Percentiles rank a stretch among this genome's conserved stretches.
These are phyloP conservation scores for Talaromyces nanjingensis DNA, from an alignment of 495 filamentous ascomycete genomes.

Conservation along the genomic window DNA sequence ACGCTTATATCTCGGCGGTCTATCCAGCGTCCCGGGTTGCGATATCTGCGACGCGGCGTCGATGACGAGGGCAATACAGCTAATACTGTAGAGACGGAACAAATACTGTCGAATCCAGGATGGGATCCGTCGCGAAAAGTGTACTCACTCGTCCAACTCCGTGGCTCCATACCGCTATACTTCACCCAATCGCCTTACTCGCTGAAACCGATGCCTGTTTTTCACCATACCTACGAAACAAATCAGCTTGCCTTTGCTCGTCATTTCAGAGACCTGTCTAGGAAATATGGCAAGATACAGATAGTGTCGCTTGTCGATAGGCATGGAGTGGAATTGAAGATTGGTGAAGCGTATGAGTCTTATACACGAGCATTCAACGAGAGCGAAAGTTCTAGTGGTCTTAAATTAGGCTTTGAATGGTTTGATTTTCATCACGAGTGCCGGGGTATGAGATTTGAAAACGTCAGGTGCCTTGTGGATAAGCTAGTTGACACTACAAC, in stretches of 20 bases:
- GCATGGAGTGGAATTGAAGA: conserved; percentile 65
- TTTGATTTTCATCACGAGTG: conserved; percentile 92
- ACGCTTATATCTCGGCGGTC: conserved; percentile 86
- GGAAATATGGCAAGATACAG: conserved; percentile 68
- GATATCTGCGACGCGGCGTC: conserved; percentile 86
- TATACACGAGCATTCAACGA: conserved; percentile 56
- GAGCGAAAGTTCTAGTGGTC: conserved; percentile 45
- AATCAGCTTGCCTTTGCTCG: conserved; percentile 71
- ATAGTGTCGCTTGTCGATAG: conserved; percentile 84
- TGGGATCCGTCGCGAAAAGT: conserved; percentile 57
- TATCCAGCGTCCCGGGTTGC: conserved; percentile 72
- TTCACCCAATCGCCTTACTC: conserved; percentile 91
- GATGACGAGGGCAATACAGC: conserved; percentile 82
- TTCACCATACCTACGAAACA: conserved; percentile 67
- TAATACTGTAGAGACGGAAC: conserved; percentile 92
- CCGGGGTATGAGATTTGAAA: conserved; percentile 95
- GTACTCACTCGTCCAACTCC: conserved; percentile 77
- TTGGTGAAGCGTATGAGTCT: conserved; percentile 71
- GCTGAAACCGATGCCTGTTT: conserved; percentile 76
- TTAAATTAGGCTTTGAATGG: conserved; percentile 73
- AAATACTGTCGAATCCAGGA: conserved; percentile 64
- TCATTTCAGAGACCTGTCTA: conserved; percentile 63
- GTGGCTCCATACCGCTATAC: conserved; percentile 85
- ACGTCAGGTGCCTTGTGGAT: conserved; percentile 71
- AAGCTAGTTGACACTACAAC: conserved; percentile 57